phyloP scores from a whole-genome alignment of 2,329 filamentous ascomycete genomes.

The Aspergillus texensis region DNA sequence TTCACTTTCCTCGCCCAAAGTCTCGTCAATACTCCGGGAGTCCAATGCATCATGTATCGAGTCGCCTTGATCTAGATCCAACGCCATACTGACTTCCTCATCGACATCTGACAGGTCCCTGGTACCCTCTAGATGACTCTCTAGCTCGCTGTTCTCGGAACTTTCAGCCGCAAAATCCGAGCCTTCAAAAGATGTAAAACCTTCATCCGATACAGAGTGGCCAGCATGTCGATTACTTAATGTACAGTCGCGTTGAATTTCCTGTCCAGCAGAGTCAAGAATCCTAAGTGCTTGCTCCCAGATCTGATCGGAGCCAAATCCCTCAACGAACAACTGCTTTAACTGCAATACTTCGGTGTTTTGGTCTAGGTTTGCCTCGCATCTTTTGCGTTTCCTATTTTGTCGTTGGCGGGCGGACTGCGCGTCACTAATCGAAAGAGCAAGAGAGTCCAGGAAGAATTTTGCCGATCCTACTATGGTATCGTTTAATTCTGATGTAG shows the following conservation, averaged over 20 bases:
- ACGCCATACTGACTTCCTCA: constrained; percentile 15
- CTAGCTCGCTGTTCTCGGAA: constrained; percentile 19
- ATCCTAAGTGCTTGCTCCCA: constrained; percentile 93
- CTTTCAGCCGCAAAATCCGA: constrained; percentile 19
- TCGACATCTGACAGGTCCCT: constrained; percentile 16
- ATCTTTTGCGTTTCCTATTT: constrained; percentile 75
- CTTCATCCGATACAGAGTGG: constrained; percentile 8
- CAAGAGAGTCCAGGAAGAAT: constrained; percentile 75
- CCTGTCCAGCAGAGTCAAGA: constrained; percentile 64
- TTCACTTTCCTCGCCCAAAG: constrained; percentile 13
- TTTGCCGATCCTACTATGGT: constrained; percentile 78
- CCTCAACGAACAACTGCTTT: constrained; percentile 80
- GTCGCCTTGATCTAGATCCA: background rate
- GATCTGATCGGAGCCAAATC: constrained; percentile 84
- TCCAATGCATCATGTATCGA: constrained; percentile 1
- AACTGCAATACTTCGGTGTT: constrained; percentile 67
- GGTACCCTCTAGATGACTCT: constrained; percentile 18
- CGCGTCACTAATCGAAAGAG: constrained; percentile 70
- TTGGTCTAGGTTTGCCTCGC: constrained; percentile 51
- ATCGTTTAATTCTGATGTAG: constrained; percentile 65
- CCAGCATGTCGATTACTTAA: constrained; percentile 30
- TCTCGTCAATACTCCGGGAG: constrained; percentile 8
- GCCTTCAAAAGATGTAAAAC: constrained; percentile 7
- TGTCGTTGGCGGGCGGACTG: constrained; percentile 71
- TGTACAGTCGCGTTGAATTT: constrained; percentile 55